Percentiles rank a stretch among this genome's conserved stretches.
Evolutionary conservation across 306 rosid genomes (phyloP).

Genomic region (Rubus parviflorus): DNA sequence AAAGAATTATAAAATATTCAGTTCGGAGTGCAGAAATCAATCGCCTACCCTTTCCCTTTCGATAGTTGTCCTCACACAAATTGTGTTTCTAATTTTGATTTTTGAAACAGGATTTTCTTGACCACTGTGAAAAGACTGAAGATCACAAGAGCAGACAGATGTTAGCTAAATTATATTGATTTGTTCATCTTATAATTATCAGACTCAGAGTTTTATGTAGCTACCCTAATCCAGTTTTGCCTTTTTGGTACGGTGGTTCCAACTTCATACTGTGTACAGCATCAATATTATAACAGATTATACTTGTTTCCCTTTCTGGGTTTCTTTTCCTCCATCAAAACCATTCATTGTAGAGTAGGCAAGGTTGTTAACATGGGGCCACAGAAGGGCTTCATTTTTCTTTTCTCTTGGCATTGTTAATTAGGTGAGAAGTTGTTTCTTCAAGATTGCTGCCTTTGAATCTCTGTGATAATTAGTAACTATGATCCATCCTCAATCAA

Average conservation of each 20-base stretch:
- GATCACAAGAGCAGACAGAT: constrained; percentile 26
- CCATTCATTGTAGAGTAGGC: constrained; percentile 7
- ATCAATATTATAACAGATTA: neutral
- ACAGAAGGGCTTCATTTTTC: constrained; percentile 1
- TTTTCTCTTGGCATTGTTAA: neutral
- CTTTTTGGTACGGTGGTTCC: neutral
- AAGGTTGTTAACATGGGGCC: constrained; percentile 12
- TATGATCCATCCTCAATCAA: constrained; percentile 2
- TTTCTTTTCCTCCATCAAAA: neutral
- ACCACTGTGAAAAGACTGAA: constrained; percentile 23
- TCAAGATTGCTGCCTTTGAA: constrained; percentile 12
- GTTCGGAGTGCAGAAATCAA: neutral
- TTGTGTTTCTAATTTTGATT: neutral
- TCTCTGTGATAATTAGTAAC: neutral
- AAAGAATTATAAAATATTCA: neutral
- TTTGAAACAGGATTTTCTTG: constrained; percentile 22
- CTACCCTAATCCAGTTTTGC: constrained; percentile 9
- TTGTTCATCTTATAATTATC: constrained; percentile 8
- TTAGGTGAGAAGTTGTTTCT: constrained; percentile 17
- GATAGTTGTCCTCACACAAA: neutral
- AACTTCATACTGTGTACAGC: constrained; percentile 13
- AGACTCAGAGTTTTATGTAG: neutral
- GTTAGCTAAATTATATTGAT: constrained; percentile 3
- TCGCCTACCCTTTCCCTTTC: neutral
- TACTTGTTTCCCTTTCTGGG: neutral